Base-by-base conservation (phyloP, 2,329 filamentous ascomycete species). In the Talaromyces sp. region DNA sequence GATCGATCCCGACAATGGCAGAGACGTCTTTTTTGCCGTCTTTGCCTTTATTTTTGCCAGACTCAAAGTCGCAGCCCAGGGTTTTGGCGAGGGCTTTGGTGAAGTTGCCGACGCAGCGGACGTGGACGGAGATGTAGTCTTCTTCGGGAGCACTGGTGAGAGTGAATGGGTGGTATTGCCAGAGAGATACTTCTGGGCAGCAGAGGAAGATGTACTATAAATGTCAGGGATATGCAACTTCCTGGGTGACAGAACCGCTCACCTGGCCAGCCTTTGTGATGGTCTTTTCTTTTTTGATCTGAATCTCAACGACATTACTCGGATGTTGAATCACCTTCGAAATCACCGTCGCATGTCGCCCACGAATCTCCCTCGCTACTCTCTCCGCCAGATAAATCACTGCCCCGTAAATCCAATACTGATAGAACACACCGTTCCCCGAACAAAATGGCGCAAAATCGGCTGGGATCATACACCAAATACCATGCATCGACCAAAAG, bases 281-380 rank as follows among this genome's bases (percentile, higher is more conserved):
- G 52, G 91, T 93, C 79, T 92, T 83, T 74, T 93, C 90, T 79
- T 95, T 95, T 84, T 94, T 93, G 81, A 96, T 93, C 80, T 95
- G 92, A 67, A 96, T 93, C 79, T 96, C 92, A 76, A 90, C 91
- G 19, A 96, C 92, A 73, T 93, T 92, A 82, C 90, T 92, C 8
- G 91, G 91, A 77, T 96, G 91, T 80, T 95, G 91, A 69, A 96
- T 89, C 68, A 96, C 92, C 81, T 95, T 95, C 69, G 90, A 92
- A 67, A 96, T 90, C 75, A 90, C 92, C 17, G 91, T 94, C 84
- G 90, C 92, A 82, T 94, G 90, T 31, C 88, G 86, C 54, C 91
- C 91, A 62, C 91, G 88, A 47, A 94, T 81, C 78, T 95, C 92
- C 68, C 91, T 87, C 22, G 90, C 87, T 65, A 93, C 83, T 67